A percentile compares a stretch with the other conserved stretches of the same genome.
Evolutionary conservation across 1,139 yeast species (phyloP).

Genomic region (Yamadazyma friedrichii): DNA sequence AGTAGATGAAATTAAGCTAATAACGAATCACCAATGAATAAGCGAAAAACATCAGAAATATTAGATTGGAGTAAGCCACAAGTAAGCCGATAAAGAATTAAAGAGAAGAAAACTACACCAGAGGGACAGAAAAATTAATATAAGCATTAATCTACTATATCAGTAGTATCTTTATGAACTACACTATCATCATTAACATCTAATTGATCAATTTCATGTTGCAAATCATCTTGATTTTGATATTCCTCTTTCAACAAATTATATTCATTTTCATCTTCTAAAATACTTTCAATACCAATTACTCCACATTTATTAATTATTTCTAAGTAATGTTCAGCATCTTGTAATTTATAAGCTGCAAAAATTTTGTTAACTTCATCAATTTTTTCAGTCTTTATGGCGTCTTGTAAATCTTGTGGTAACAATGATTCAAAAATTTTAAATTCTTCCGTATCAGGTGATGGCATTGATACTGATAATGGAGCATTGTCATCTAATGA

Average conservation of each 20-base stretch:
- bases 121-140: slow-evolving; percentile 1
- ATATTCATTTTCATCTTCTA: slow-evolving; percentile 77
- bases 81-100: not conserved
- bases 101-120: not conserved
- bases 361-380: slow-evolving; percentile 85
- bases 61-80: not conserved
- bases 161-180: slow-evolving; percentile 17
- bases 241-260: slow-evolving; percentile 55
- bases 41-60: not conserved
- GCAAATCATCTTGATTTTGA: slow-evolving; percentile 25
- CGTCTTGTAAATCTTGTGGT: slow-evolving; percentile 66
- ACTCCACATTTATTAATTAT: slow-evolving; percentile 79
- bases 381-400: slow-evolving; percentile 67
- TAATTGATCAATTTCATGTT: slow-evolving; percentile 12
- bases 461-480: slow-evolving; percentile 72
- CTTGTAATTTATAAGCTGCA: slow-evolving; percentile 69
- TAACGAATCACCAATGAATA: slow-evolving; percentile 7
- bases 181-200: slow-evolving; percentile 11
- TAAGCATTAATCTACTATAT: slow-evolving; percentile 24
- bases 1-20: slow-evolving; percentile 7
- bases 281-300: slow-evolving; percentile 72
- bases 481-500: slow-evolving; percentile 84
- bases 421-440: slow-evolving; percentile 52
- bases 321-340: slow-evolving; percentile 78
- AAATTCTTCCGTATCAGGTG: slow-evolving; percentile 52